phyloP scores from a whole-genome alignment of 768 basidiomycete genomes.

The Tylopilus intermedius region DNA sequence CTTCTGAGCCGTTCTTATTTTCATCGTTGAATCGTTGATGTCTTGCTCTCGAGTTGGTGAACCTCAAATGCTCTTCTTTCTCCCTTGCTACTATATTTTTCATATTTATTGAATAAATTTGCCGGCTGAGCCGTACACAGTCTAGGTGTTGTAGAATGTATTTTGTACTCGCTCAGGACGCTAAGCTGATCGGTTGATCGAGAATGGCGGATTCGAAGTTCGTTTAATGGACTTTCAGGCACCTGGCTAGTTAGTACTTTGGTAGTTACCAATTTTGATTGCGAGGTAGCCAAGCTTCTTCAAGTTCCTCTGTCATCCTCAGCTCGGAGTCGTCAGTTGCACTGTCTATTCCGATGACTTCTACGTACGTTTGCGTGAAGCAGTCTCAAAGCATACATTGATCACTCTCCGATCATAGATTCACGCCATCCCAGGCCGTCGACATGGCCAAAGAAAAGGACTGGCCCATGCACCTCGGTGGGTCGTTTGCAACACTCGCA shows the following conservation, averaged over 20 bases:
- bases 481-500: constrained; percentile 11
- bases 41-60: constrained; percentile 2
- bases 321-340: neutral
- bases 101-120: constrained; percentile 4
- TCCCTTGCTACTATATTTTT: neutral
- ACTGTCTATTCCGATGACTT: constrained; percentile 15
- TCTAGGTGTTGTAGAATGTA: neutral
- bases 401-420: constrained; percentile 35
- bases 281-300: neutral
- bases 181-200: neutral
- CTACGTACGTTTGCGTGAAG: constrained; percentile 18
- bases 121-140: constrained; percentile 12
- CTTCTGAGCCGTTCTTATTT: constrained; percentile 8
- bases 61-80: constrained; percentile 2
- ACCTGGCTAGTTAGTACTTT: neutral
- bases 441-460: constrained; percentile 67
- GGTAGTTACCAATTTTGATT: neutral
- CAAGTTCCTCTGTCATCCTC: neutral
- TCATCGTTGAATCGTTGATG: constrained; percentile 5
- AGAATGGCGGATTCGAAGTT: neutral
- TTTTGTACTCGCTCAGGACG: neutral
- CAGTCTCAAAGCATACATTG: neutral
- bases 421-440: constrained; percentile 50
- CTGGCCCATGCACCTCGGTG: constrained; percentile 67
- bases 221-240: neutral